Base-by-base conservation (phyloP, 495 filamentous ascomycete species). In the Hypoxylon trugodes region DNA sequence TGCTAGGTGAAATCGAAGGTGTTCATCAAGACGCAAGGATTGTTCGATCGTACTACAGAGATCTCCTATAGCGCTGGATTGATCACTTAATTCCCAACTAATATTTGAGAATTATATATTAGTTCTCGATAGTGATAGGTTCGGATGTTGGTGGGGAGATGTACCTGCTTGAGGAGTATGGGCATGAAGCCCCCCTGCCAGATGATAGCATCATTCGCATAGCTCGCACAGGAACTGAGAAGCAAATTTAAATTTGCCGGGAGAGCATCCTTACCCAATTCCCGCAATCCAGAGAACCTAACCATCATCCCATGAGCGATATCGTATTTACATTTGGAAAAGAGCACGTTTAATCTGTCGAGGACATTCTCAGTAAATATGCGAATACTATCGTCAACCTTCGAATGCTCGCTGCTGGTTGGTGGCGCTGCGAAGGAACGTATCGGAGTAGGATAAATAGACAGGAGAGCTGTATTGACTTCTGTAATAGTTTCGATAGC, bases 231-330 rank as follows among this genome's bases (percentile, higher is more conserved):
- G 3, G 37, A 41, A 7, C 37, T 41, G 1, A 41, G 37, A 16
- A 41, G 37, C 15, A 41, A 21, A 6, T 41, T 18, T 9, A 41
- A 21, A 4, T 15, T 41, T 19, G 15, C 8, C 5, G 16, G 10
- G 22, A 19, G 15, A 6, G 2, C 16, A 7, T 21, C 10, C 10
- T 4, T 18, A 8, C 33, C 10, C n/a, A 47, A 16, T 3, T 18
- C 43, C 3, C 3, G 43, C 25, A 30, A 30, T 7, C 25, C 25
- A 15, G 24, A n/a, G 25, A 47, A 47, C 8, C 24, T 24, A 9
- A 47, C n/a, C 43, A 47, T 47, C 25, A 32, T 47, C n/a, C 18
- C 25, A 47, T 47, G 43, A 28, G 43, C 12, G 4, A 18, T 8
- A 12, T n/a, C 24, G 13, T 19, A 32, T 4, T 6, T 13, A 13